Evolutionary conservation across 1,139 yeast genomes (phyloP), one percentile per base, ranked within the genome.

Genomic region (Kurtzmaniella quercitrusa): DNA sequence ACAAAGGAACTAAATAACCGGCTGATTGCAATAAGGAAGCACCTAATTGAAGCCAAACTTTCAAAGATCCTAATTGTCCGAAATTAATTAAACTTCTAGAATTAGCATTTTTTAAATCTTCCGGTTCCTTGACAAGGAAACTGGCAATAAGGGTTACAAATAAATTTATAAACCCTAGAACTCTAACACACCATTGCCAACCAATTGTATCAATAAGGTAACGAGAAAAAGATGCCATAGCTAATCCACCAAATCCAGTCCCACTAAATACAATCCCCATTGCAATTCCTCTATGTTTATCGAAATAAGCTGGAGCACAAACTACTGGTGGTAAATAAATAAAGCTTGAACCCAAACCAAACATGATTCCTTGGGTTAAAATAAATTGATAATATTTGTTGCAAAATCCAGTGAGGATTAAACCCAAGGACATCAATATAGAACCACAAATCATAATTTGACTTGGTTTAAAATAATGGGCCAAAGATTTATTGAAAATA

Each of bases 261-360:
- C 77, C 77, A 10, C 72, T 55, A 45, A 70, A 69, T 4, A 70
- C 51, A 14, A 68, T 43, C 1, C 76, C 76, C 65, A 68, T 60
- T 1, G 76, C 76, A 43, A 66, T 58, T 7, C 70, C 75, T 44
- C 75, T 52, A 44, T 65, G 64, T 36, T 57, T 53, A 29, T 56
- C 56, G 49, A 65, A 71, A 46, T 58, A 70, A 5, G 65, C 64
- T 2, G 76, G 76, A 2, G 70, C 69, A 49, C 67, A 63, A 0
- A 66, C 64, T 12, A 68, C 71, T 1, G 76, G 75, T 1, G 74
- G 71, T 21, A 67, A 48, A 48, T 70, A 71, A 1, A 63, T 46
- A 34, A 69, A 43, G 10, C 70, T 63, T 1, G 72, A 57, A 1
- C 76, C 76, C 8, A 65, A 38, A 0, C 75, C 75, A 41, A 60